Percentiles rank a stretch among this genome's conserved stretches.
Evolutionary conservation across 2,329 filamentous ascomycete genomes (phyloP).

Genomic region (Pyrenochaeta sp.): DNA sequence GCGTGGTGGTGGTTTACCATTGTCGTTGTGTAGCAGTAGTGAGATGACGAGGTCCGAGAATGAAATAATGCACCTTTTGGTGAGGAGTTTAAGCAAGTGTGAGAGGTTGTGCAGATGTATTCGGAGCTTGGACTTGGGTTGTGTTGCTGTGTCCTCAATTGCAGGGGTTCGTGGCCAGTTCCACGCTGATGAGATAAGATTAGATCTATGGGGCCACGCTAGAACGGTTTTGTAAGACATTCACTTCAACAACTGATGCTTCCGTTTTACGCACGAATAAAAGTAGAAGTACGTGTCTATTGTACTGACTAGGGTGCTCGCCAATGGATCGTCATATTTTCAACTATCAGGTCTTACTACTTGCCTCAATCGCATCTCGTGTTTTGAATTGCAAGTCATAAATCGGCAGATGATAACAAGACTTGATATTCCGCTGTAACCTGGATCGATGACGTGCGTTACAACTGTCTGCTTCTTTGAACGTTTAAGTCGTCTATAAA

Average conservation of each 20-base stretch:
- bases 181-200: constrained; percentile 40
- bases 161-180: constrained; percentile 36
- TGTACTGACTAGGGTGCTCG: too few species aligned
- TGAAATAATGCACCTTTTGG: not conserved
- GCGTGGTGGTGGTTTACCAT: constrained; percentile 34
- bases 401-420: too few species aligned
- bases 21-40: constrained; percentile 17
- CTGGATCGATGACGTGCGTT: too few species aligned
- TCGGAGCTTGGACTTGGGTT: constrained; percentile 29
- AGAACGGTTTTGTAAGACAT: not conserved
- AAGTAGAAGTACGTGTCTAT: too few species aligned
- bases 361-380: too few species aligned
- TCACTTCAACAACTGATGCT: not conserved
- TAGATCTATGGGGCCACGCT: constrained; percentile 30
- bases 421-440: too few species aligned
- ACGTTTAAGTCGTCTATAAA: too few species aligned
- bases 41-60: not conserved
- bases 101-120: constrained; percentile 22
- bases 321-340: too few species aligned
- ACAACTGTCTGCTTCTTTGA: too few species aligned
- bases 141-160: constrained; percentile 46
- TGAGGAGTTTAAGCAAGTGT: constrained; percentile 7
- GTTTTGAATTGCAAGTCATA: too few species aligned
- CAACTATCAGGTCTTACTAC: too few species aligned
- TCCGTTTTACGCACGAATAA: too few species aligned